Base-by-base conservation (phyloP, 2,329 filamentous ascomycete species). In the Berkeleyomyces basicola region DNA sequence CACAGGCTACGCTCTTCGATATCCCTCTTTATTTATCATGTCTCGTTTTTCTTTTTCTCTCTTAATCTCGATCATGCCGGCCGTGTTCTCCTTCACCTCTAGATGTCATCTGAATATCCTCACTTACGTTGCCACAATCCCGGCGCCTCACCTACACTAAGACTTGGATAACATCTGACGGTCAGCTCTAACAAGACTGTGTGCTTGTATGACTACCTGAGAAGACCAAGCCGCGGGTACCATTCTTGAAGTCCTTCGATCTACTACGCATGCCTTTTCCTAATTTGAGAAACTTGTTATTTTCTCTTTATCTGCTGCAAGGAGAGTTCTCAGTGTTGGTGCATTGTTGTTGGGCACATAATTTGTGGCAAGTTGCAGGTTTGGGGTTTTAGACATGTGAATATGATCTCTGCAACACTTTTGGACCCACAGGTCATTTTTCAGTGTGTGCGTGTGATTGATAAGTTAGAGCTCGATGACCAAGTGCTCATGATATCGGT, bases 1-100 rank as follows among this genome's bases (percentile, higher is more conserved):
- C 58, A 62, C 49, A 62, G 53, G 53, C 61, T 62, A 44, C 53
- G 61, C 61, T 62, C 57, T 47, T 37, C 61, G 61, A 62, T 23
- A 51, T 62, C 51, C 61, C 49, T 31, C 49, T 57, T 5, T 62
- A 36, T 59, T 46, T 46, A 61, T 40, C 9, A 31, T 43, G 42
- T 59, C 58, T 37, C n/a, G 16, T 7, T 46, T 46, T 33, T 59
- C 37, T 59, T 42, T 31, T 43, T 7, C 42, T 36, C 49, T 55
- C 44, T 57, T 61, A 43, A 61, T 59, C 9, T 59, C 58, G 58
- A 59, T 59, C 44, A 46, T 46, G 42, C 58, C 40, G 58, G 33
- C 16, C 58, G 42, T 46, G 44, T 46, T 59, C 40, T 46, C 42
- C 11, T 7, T 47, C 58, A 44, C 11, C 36, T 36, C 49, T 55